A percentile compares a stretch with the other conserved stretches of the same genome.
Evolutionary conservation across 179 eudicot genomes (phyloP).

Genomic region (Beta corolliflora): DNA sequence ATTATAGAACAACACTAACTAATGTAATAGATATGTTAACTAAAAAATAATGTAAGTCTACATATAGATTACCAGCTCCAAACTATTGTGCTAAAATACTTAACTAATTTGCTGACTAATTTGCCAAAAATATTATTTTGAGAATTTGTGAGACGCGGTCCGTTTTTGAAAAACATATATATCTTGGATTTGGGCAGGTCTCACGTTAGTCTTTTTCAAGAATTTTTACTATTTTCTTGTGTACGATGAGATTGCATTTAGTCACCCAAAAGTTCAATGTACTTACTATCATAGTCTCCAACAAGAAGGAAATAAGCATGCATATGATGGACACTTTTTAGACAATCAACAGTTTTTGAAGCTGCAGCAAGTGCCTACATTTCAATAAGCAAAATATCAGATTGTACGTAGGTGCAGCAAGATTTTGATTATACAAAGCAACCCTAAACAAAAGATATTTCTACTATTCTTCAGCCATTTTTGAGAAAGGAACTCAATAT

Average conservation of each 20-base stretch:
- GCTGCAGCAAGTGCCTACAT: conserved; percentile 99
- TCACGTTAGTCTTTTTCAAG: too few species aligned
- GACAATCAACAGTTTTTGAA: conserved; percentile 91
- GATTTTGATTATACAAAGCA: background rate
- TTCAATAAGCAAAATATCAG: conserved; percentile 17
- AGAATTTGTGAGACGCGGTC: too few species aligned
- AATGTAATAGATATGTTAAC: too few species aligned
- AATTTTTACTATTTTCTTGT: background rate
- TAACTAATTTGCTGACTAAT: too few species aligned
- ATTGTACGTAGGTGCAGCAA: background rate
- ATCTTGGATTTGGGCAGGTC: too few species aligned
- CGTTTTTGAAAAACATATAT: too few species aligned
- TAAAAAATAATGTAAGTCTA: too few species aligned
- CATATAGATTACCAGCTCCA: too few species aligned
- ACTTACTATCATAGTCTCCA: conserved; percentile 79
- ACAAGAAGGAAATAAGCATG: conserved; percentile 41
- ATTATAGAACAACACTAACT: too few species aligned
- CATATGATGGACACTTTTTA: conserved; percentile 80
- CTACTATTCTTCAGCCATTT: background rate
- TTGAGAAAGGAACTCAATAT: too few species aligned
- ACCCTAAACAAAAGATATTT: background rate
- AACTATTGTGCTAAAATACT: too few species aligned
- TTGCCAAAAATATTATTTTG: too few species aligned
- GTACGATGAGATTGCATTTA: conserved; percentile 1
- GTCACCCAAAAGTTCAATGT: conserved; percentile 5